Evolutionary conservation across 805 yeast species (phyloP), one percentile per base, ranked within the genome.

Genomic region (Metschnikowia dekortorum): DNA sequence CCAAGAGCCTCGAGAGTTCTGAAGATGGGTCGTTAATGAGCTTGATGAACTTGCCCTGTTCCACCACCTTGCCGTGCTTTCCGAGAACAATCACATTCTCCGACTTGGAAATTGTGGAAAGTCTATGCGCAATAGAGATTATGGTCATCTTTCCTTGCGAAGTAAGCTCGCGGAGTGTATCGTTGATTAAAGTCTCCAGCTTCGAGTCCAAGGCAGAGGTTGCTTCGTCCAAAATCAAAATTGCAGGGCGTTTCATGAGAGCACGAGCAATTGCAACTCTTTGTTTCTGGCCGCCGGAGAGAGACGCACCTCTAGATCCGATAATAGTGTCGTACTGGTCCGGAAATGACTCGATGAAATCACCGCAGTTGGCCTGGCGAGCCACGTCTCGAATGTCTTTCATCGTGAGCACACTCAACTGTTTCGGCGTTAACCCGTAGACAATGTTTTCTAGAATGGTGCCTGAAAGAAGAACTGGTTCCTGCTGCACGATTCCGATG

Each of bases 251-350:
- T 53, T 86, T 82, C 50, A 85, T 80, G 53, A 85, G 69, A 1
- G 89, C 88, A 54, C 91, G 70, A 0, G 91, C 91, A 65, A 85
- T 83, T 7, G 90, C 90, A 39, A 85, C 72, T 57, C 89, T 76
- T 68, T 85, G 91, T 62, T 85, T 84, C 64, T 85, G 91, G 10
- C 91, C 91, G 36, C 90, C 91, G 4, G 87, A 82, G 22, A 85
- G 63, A 29, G 81, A 67, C 1, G 82, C 75, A 0, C 86, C 86
- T 43, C 82, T 69, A 8, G 79, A 65, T 1, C 85, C 85, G 48
- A 79, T 75, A 18, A 71, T 64, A 0, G 86, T 81, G 48, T 82
- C 81, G 58, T 80, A 82, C 2, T 83, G 84, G 39, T 82, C 84
- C 0, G 85, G 84, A 53, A 82, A 74, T 0, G 76, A 65, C 62